Evolutionary conservation across 495 filamentous ascomycete genomes (phyloP).

Genomic region (Penicillium diatomitis): DNA sequence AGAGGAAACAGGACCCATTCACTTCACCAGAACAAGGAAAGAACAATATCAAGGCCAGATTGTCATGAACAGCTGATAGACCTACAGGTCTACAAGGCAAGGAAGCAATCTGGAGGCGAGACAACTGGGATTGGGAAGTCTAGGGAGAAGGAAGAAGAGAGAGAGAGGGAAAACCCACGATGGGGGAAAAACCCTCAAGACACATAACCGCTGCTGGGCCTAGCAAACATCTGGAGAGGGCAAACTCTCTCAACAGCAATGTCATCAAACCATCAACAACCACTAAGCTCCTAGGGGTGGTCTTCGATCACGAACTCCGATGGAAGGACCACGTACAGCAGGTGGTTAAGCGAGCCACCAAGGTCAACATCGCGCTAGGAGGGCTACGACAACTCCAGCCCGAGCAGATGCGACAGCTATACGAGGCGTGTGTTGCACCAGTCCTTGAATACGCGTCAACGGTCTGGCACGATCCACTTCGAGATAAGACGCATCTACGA

Average conservation of each 20-base stretch:
- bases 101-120: too few relatives aligned
- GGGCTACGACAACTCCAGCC: slow-evolving; percentile 1
- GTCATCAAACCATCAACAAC: not conserved
- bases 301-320: not conserved
- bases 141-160: too few relatives aligned
- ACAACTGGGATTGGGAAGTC: too few relatives aligned
- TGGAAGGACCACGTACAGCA: slow-evolving; percentile 1
- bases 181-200: too few relatives aligned
- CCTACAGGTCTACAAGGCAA: too few relatives aligned
- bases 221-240: too few relatives aligned
- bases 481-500: slow-evolving; percentile 5
- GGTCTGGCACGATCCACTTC: slow-evolving; percentile 5
- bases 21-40: slow-evolving; percentile 11
- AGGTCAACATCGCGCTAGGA: not conserved
- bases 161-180: too few relatives aligned
- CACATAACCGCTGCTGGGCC: too few relatives aligned
- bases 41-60: not conserved
- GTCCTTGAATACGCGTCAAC: slow-evolving; percentile 3
- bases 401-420: slow-evolving; percentile 4
- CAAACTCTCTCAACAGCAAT: too few relatives aligned
- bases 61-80: too few relatives aligned
- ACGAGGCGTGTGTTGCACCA: slow-evolving; percentile 1
- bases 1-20: slow-evolving; percentile 20
- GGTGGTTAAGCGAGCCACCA: slow-evolving; percentile 1
- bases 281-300: not conserved